These are phyloP conservation scores for Lasiosphaeriaceae sp. DNA, from an alignment of 495 filamentous ascomycete genomes.

Conservation along the genomic window DNA sequence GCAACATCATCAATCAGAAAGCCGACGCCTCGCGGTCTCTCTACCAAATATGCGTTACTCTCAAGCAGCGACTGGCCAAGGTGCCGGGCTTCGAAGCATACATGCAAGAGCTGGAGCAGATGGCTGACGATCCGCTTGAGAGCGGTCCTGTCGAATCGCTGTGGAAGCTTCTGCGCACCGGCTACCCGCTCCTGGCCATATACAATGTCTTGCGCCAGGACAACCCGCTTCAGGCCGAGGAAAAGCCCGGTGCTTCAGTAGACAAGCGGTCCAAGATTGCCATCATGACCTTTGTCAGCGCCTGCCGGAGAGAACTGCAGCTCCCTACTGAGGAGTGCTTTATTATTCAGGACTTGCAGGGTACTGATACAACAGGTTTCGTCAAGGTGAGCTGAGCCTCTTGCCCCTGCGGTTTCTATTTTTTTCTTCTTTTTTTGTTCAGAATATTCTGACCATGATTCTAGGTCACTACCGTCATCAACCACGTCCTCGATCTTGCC, in stretches of 20 bases:
- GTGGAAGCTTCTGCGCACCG: slow-evolving; percentile 82
- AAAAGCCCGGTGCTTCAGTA: slow-evolving; percentile 51
- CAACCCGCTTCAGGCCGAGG: slow-evolving; percentile 57
- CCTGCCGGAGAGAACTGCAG: slow-evolving; percentile 60
- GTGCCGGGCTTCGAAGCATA: slow-evolving; percentile 79
- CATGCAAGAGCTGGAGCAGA: slow-evolving; percentile 56
- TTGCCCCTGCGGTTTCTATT: not conserved
- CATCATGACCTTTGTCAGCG: slow-evolving; percentile 54
- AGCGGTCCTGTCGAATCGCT: slow-evolving; percentile 83
- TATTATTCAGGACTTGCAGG: slow-evolving; percentile 85
- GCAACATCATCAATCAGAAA: slow-evolving; percentile 91
- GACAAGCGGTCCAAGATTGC: slow-evolving; percentile 61
- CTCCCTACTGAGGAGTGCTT: slow-evolving; percentile 81
- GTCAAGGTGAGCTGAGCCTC: slow-evolving; percentile 64
- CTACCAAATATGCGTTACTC: slow-evolving; percentile 87
- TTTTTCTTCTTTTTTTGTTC: not conserved
- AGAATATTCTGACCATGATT: slow-evolving; percentile 13
- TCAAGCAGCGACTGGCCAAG: slow-evolving; percentile 72
- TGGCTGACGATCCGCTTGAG: slow-evolving; percentile 48
- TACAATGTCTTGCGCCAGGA: slow-evolving; percentile 78
- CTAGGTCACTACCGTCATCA: slow-evolving; percentile 67
- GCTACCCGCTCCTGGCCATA: slow-evolving; percentile 79
- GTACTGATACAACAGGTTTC: slow-evolving; percentile 92
- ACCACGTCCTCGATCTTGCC: slow-evolving; percentile 83
- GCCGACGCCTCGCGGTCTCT: slow-evolving; percentile 85